Evolutionary conservation across 805 yeast genomes (phyloP).

Genomic region (Candida loeiensis): DNA sequence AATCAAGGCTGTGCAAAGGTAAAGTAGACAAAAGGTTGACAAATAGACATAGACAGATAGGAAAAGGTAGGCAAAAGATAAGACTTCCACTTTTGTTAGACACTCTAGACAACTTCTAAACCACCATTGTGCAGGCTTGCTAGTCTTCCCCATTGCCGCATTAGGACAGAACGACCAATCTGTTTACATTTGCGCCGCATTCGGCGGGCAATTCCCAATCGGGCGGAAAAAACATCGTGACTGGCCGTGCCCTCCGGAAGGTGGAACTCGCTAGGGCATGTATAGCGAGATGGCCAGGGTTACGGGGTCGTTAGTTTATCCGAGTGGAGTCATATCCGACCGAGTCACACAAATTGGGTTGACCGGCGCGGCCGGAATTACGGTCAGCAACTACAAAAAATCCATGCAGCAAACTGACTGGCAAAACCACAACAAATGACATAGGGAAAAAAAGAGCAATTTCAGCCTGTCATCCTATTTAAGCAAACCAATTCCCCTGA

Average conservation of each 20-base stretch:
- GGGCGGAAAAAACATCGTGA: background rate
- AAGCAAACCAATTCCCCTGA: conserved; percentile 7
- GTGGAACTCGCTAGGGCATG: background rate
- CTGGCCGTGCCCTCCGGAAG: background rate
- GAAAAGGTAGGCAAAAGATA: no score
- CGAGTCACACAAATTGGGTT: background rate
- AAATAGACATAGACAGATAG: no score
- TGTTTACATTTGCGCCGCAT: background rate
- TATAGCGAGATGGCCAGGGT: background rate
- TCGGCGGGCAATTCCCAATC: background rate
- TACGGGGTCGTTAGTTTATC: no score
- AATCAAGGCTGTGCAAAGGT: no score
- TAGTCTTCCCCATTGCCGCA: background rate
- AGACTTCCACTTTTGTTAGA: no score
- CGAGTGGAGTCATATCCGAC: no score
- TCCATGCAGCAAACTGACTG: conserved; percentile 3
- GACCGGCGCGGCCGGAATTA: conserved; percentile 3
- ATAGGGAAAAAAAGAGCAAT: conserved; percentile 2
- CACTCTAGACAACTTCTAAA: no score
- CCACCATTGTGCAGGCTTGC: background rate
- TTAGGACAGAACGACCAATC: background rate
- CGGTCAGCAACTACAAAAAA: conserved; percentile 2
- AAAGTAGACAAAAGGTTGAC: no score
- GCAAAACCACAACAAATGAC: conserved; percentile 4
- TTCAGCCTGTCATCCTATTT: conserved; percentile 3